These are phyloP conservation scores for Trichoderma parareesei DNA, from an alignment of 495 filamentous ascomycete species.

Conservation along the genomic window DNA sequence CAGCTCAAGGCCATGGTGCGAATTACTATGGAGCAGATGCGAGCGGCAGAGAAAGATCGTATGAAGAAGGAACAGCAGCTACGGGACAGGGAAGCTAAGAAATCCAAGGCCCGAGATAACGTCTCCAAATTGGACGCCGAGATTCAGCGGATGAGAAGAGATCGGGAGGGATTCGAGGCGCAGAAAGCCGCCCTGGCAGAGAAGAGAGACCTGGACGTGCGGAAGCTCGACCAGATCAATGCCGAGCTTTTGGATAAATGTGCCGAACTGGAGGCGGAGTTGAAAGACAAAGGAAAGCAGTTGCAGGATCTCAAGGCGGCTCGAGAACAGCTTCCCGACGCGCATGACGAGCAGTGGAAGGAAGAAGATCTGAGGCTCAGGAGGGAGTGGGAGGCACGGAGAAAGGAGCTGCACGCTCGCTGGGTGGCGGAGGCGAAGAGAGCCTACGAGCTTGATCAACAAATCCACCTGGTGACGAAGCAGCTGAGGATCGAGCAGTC, in stretches of 20 bases:
- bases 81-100: constrained; percentile 64
- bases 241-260: constrained; percentile 26
- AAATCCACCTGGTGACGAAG: constrained; percentile 24
- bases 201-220: constrained; percentile 31
- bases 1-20: constrained; percentile 75
- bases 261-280: constrained; percentile 33
- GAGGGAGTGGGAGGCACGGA: constrained; percentile 37
- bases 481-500: constrained; percentile 31
- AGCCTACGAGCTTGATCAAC: constrained; percentile 30
- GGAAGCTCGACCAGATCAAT: constrained; percentile 21
- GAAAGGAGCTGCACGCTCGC: constrained; percentile 36
- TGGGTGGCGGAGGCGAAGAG: constrained; percentile 29
- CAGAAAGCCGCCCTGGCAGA: constrained; percentile 36
- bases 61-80: constrained; percentile 71
- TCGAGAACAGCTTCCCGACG: constrained; percentile 40
- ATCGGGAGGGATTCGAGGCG: constrained; percentile 33
- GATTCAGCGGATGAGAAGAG: constrained; percentile 38
- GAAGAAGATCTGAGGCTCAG: constrained; percentile 35
- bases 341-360: constrained; percentile 47
- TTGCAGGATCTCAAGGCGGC: constrained; percentile 48
- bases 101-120: constrained; percentile 45
- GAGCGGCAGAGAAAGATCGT: constrained; percentile 72
- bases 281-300: constrained; percentile 41
- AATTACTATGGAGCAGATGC: constrained; percentile 70
- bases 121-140: constrained; percentile 49